Conservation (phyloP, 805 yeast genomes). For the Henningerozyma blattae region DNA sequence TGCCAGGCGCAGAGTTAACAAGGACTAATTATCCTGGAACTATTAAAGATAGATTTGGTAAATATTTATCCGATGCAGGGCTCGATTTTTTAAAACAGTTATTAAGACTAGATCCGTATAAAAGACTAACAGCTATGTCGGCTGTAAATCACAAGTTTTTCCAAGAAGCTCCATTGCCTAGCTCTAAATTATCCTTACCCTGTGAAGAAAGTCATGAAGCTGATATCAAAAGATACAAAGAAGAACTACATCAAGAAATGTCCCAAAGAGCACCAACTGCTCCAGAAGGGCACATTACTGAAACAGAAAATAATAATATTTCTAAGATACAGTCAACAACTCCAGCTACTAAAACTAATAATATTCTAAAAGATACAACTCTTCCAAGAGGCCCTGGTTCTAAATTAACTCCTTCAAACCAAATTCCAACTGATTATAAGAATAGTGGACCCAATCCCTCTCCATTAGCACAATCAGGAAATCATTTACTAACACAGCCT, state of each 20-base stretch:
- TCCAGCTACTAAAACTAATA: too few species aligned
- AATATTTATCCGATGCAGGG: conserved; percentile 30
- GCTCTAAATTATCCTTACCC: conserved; percentile 41
- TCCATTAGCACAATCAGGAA: too few species aligned
- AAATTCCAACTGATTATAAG: too few species aligned
- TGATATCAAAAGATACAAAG: conserved; percentile 50
- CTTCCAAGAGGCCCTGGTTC: too few species aligned
- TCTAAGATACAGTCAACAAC: neutral
- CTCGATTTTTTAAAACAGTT: conserved; percentile 48
- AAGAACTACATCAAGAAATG: conserved; percentile 26
- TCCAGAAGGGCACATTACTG: conserved; percentile 22
- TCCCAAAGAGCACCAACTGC: conserved; percentile 25
- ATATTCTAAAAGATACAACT: too few species aligned
- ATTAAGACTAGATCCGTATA: conserved; percentile 56
- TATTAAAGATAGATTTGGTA: conserved; percentile 37
- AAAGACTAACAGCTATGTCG: conserved; percentile 65
- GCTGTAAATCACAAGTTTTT: conserved; percentile 69
- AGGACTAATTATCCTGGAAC: conserved; percentile 26
- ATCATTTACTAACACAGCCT: too few species aligned
- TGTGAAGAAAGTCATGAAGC: conserved; percentile 86
- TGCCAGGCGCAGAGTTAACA: conserved; percentile 40
- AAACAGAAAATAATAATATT: conserved; percentile 2
- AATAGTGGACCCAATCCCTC: too few species aligned
- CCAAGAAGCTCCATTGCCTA: conserved; percentile 53
- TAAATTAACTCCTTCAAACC: too few species aligned